Percentiles rank a stretch among this genome's conserved stretches.
Evolutionary conservation across 23 red algal species (phyloP).

Genomic region (Gracilaria gracilis): DNA sequence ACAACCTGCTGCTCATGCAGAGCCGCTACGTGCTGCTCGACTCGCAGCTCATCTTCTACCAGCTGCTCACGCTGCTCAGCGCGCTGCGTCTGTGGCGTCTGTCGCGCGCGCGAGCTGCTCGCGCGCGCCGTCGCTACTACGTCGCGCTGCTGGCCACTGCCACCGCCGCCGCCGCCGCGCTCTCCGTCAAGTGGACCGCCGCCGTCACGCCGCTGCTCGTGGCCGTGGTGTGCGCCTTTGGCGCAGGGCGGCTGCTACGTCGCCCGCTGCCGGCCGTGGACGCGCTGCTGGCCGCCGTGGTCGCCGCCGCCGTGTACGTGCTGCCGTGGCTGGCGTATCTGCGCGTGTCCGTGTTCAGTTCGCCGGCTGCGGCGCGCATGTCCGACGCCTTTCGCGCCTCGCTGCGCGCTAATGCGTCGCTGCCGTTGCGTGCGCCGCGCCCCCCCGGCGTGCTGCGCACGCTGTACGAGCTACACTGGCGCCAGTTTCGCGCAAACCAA

Average conservation of each 20-base stretch:
- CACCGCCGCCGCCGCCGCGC: constrained; percentile 38
- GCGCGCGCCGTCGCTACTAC: constrained; percentile 33
- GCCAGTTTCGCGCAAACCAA: constrained; percentile 80
- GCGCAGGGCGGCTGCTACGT: constrained; percentile 9
- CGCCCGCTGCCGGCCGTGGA: constrained; percentile 39
- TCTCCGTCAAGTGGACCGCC: constrained; percentile 93
- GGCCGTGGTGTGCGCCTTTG: constrained; percentile 57
- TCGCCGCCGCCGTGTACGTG: constrained; percentile 31
- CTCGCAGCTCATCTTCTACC: constrained; percentile 88
- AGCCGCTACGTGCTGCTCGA: constrained; percentile 90
- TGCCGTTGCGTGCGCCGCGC: constrained; percentile 54
- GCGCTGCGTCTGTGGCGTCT: constrained; percentile 70
- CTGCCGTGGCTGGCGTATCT: constrained; percentile 67
- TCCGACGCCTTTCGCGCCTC: constrained; percentile 45
- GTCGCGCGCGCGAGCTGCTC: not conserved
- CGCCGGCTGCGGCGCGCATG: constrained; percentile 71
- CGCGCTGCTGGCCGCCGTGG: constrained; percentile 29
- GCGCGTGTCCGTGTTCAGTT: constrained; percentile 47
- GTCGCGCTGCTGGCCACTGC: constrained; percentile 33
- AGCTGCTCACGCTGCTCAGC: constrained; percentile 49
- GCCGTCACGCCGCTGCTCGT: constrained; percentile 82
- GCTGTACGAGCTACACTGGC: constrained; percentile 74
- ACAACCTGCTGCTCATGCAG: constrained; percentile 85
- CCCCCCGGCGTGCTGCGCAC: constrained; percentile 44
- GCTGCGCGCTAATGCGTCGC: constrained; percentile 46